Conservation (phyloP, 305 asterid genomes). For the Fraxinus paxiana region DNA sequence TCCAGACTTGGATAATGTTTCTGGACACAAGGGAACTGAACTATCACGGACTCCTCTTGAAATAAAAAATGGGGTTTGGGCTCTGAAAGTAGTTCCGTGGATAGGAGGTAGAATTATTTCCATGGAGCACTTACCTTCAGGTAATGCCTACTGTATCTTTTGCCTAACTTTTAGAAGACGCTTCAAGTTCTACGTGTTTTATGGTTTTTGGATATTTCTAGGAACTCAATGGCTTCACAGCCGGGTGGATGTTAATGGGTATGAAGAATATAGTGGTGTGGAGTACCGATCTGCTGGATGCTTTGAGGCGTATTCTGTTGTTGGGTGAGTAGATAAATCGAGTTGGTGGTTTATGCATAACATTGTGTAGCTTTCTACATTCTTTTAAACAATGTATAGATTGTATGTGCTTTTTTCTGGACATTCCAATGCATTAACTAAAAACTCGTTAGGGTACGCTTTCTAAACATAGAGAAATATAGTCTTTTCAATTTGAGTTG, state of each 20-base stretch:
- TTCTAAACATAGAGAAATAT: not conserved
- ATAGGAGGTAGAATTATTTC: conserved; percentile 92
- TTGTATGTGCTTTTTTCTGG: not conserved
- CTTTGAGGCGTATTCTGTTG: conserved; percentile 75
- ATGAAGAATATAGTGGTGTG: conserved; percentile 85
- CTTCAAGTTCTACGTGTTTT: not conserved
- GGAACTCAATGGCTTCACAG: conserved; percentile 97
- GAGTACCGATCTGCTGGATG: conserved; percentile 94
- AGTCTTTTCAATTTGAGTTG: not conserved
- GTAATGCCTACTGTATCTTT: conserved; percentile 30
- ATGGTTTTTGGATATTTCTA: conserved; percentile 20
- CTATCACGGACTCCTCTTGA: conserved; percentile 68
- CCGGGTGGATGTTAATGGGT: conserved; percentile 66
- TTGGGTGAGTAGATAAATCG: conserved; percentile 51
- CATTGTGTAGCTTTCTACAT: not conserved
- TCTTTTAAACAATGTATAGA: not conserved
- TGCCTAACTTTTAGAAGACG: conserved; percentile 12
- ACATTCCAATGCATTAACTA: not conserved
- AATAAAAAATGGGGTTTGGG: conserved; percentile 79
- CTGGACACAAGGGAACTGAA: conserved; percentile 72
- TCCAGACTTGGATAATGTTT: conserved; percentile 53
- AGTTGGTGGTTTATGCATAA: not conserved
- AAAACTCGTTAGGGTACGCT: not conserved
- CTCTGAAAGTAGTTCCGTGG: conserved; percentile 87
- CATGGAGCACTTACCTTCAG: conserved; percentile 87